Evolutionary conservation across 1,139 yeast species (phyloP).

Genomic region (Pneumocystis murina): DNA sequence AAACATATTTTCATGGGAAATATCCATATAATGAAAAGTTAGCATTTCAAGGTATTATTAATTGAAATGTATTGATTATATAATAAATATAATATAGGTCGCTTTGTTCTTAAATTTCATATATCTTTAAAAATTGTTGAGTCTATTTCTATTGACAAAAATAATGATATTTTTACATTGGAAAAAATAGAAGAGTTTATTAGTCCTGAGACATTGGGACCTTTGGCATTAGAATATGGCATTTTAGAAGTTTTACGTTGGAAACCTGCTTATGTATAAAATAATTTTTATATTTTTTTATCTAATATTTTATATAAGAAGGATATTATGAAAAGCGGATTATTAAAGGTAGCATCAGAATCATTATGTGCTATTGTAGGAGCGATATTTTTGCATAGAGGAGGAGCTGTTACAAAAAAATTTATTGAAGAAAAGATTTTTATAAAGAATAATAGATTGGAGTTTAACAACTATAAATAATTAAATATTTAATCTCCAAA

Average conservation of each 20-base stretch:
- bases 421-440: not conserved
- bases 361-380: conserved; percentile 1
- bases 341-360: not conserved
- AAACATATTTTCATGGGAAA: conserved; percentile 8
- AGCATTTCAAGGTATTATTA: conserved; percentile 6
- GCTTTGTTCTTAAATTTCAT: not conserved
- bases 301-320: not conserved
- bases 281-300: not conserved
- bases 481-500: not conserved
- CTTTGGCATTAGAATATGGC: not conserved
- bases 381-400: not conserved
- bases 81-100: not conserved
- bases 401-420: not conserved
- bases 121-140: not conserved
- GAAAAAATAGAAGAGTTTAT: not conserved
- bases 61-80: not conserved
- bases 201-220: not conserved
- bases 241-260: not conserved
- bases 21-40: conserved; percentile 8
- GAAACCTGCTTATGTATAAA: conserved; percentile 1
- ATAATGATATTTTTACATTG: not conserved
- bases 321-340: not conserved
- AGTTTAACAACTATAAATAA: not conserved
- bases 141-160: not conserved
- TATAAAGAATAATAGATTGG: not conserved